Evolutionary conservation across 164 flowering plant genomes (phyloP).

Genomic region (Dillenia suffruticosa): DNA sequence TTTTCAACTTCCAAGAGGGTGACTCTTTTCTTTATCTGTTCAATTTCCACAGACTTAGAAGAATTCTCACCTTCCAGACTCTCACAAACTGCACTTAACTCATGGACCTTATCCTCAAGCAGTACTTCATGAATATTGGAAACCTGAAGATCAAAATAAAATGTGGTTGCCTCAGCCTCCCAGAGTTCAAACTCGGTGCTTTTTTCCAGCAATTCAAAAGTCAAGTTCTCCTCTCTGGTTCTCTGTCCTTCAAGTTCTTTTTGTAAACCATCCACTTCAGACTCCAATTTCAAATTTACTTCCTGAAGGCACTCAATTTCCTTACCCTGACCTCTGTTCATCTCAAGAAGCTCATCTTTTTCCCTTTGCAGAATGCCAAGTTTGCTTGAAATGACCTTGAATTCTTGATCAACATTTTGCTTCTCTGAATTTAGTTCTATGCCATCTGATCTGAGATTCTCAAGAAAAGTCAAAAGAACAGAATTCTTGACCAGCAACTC

Average conservation of each 20-base stretch:
- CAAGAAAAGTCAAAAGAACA: constrained; percentile 52
- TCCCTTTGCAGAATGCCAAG: constrained; percentile 37
- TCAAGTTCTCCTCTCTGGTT: constrained; percentile 45
- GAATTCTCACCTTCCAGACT: constrained; percentile 42
- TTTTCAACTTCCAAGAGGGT: constrained; percentile 49
- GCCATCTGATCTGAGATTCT: constrained; percentile 40
- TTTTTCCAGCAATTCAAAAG: constrained; percentile 51
- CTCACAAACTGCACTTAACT: constrained; percentile 49
- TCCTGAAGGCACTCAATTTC: constrained; percentile 46
- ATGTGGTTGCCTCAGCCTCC: constrained; percentile 72
- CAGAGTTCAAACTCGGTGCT: constrained; percentile 57
- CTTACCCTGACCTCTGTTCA: constrained; percentile 27
- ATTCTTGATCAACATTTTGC: constrained; percentile 26
- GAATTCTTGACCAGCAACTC: constrained; percentile 61
- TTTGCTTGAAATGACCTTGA: constrained; percentile 24
- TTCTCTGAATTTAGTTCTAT: constrained; percentile 36
- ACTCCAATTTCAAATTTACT: constrained; percentile 36
- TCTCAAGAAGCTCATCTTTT: constrained; percentile 42
- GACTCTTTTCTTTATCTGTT: constrained; percentile 44
- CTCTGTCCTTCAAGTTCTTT: constrained; percentile 41
- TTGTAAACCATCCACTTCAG: constrained; percentile 30
- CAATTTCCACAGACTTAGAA: constrained; percentile 36
- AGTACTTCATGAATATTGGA: constrained; percentile 48
- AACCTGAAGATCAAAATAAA: constrained; percentile 68
- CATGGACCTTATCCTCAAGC: constrained; percentile 57